Conservation (phyloP, 176 grass and related monocot genomes). For the Avena insularis region DNA sequence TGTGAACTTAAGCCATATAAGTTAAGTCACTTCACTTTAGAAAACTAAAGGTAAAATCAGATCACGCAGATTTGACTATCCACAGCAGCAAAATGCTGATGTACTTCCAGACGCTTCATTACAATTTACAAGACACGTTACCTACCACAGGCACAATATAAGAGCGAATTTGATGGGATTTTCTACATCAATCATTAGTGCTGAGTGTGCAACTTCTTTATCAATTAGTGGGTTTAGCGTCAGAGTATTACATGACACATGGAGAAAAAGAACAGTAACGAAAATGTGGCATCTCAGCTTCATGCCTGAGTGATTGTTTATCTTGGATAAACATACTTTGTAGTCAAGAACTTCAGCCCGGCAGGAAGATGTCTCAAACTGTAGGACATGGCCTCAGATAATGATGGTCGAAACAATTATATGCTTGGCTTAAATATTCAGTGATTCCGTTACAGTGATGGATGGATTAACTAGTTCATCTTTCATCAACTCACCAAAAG, state of each 20-base stretch:
- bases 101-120: not conserved
- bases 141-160: slow-evolving; percentile 4
- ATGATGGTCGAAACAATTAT: slow-evolving; percentile 7
- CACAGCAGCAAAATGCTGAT: not conserved
- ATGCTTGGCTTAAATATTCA: slow-evolving; percentile 9
- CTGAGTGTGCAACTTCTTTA: not conserved
- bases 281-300: slow-evolving; percentile 26
- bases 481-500: slow-evolving; percentile 6
- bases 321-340: slow-evolving; percentile 35
- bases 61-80: slow-evolving; percentile 17
- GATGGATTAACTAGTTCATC: not conserved
- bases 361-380: slow-evolving; percentile 34
- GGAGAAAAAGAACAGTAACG: slow-evolving; percentile 18
- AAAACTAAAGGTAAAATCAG: slow-evolving; percentile 25
- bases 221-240: not conserved
- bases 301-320: slow-evolving; percentile 26
- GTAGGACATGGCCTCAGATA: not conserved
- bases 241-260: not conserved
- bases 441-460: slow-evolving; percentile 22
- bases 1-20: slow-evolving; percentile 35
- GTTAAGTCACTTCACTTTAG: not conserved
- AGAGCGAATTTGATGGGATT: not conserved
- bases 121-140: slow-evolving; percentile 27
- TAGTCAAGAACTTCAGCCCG: slow-evolving; percentile 32
- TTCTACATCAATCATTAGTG: slow-evolving; percentile 28